Conservation (phyloP, 2,329 filamentous ascomycete genomes). For the Aureobasidium musti region DNA sequence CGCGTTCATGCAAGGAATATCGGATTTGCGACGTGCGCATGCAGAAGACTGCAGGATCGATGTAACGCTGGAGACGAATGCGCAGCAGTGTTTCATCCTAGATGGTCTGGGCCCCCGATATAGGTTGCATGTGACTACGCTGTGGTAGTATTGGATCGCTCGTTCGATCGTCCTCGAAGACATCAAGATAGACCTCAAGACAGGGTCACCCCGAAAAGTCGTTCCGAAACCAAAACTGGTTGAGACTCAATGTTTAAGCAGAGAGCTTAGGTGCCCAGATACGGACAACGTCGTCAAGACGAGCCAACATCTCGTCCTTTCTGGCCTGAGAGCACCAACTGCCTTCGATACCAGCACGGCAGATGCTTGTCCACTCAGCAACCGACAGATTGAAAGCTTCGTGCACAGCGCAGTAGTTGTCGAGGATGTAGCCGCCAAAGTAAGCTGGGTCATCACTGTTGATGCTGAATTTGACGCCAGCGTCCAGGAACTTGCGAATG, state of each 20-base stretch:
- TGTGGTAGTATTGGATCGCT: background rate
- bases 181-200: background rate
- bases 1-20: conserved; percentile 18
- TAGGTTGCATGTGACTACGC: background rate
- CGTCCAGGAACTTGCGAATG: conserved; percentile 63
- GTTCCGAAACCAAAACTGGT: background rate
- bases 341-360: conserved; percentile 61
- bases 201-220: background rate
- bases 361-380: conserved; percentile 68
- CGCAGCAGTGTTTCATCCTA: background rate
- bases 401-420: conserved; percentile 75
- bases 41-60: background rate
- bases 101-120: background rate
- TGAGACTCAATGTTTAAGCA: background rate
- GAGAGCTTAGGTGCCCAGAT: conserved; percentile 15
- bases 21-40: conserved; percentile 3
- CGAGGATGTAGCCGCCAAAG: conserved; percentile 73
- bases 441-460: conserved; percentile 76
- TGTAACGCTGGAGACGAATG: background rate
- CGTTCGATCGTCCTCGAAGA: background rate
- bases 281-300: conserved; percentile 20
- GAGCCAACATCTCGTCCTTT: conserved; percentile 59
- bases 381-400: conserved; percentile 65
- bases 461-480: conserved; percentile 67
- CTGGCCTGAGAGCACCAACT: conserved; percentile 69